Conservation (phyloP, 345 rosid species). For the Populus tremula region DNA sequence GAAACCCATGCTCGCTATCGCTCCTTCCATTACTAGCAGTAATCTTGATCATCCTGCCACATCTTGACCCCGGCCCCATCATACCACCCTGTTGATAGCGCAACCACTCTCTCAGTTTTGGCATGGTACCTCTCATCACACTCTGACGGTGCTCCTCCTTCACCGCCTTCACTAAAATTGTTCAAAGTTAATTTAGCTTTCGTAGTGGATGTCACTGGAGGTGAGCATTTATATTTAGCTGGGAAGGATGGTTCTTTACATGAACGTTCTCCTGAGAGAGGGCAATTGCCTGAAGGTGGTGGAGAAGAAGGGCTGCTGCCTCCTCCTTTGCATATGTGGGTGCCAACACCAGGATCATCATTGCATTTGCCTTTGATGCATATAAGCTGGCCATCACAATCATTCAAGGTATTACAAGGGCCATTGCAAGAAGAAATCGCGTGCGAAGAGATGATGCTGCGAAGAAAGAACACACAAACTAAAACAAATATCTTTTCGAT, state of each 20-base stretch:
- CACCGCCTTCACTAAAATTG: slow-evolving; percentile 37
- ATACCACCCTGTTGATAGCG: slow-evolving; percentile 45
- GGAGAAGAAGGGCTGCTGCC: background rate
- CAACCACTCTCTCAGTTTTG: slow-evolving; percentile 26
- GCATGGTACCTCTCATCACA: slow-evolving; percentile 29
- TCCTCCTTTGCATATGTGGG: slow-evolving; percentile 26
- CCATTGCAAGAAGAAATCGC: slow-evolving; percentile 41
- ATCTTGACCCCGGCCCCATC: slow-evolving; percentile 20
- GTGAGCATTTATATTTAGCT: slow-evolving; percentile 26
- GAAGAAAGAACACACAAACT: too few relatives aligned
- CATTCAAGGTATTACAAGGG: slow-evolving; percentile 30
- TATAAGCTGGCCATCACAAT: slow-evolving; percentile 37
- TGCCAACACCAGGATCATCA: slow-evolving; percentile 36
- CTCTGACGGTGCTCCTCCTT: slow-evolving; percentile 28
- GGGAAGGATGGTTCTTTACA: background rate
- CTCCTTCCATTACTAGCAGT: slow-evolving; percentile 23
- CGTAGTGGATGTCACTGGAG: slow-evolving; percentile 25
- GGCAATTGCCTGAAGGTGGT: slow-evolving; percentile 9
- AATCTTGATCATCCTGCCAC: slow-evolving; percentile 32
- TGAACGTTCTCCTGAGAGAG: slow-evolving; percentile 15
- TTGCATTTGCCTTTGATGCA: slow-evolving; percentile 36
- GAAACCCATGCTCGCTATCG: slow-evolving; percentile 35
- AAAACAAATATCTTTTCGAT: too few relatives aligned
- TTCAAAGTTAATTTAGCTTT: slow-evolving; percentile 30
- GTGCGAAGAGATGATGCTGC: background rate